Evolutionary conservation across 23 red algal genomes (phyloP).

Genomic region (Gracilaria caudata): DNA sequence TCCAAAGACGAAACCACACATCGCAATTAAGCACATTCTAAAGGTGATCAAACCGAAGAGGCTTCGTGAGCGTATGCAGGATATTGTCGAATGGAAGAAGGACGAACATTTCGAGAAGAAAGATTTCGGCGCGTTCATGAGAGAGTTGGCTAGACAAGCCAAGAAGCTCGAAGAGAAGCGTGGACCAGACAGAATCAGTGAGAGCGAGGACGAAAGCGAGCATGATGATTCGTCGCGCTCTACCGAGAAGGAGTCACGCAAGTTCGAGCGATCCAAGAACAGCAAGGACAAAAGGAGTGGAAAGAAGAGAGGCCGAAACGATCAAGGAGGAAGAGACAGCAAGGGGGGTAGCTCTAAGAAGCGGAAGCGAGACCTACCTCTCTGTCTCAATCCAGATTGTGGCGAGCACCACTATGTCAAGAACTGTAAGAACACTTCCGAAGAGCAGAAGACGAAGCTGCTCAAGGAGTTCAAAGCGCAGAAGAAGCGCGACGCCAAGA

Average conservation of each 20-base stretch:
- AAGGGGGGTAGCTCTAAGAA: slow-evolving; percentile 5
- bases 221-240: not conserved
- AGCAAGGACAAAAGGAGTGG: slow-evolving; percentile 2
- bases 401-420: not conserved
- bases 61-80: slow-evolving; percentile 5
- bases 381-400: slow-evolving; percentile 32
- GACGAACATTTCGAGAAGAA: slow-evolving; percentile 41
- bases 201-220: not conserved
- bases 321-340: not conserved
- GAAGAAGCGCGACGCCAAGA: not conserved
- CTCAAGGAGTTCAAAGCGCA: not conserved
- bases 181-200: not conserved
- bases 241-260: not conserved
- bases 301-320: not conserved
- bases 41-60: slow-evolving; percentile 4
- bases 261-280: not conserved
- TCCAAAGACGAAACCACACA: slow-evolving; percentile 22
- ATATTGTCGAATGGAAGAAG: slow-evolving; percentile 41
- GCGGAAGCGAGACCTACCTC: not conserved
- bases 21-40: slow-evolving; percentile 33
- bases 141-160: slow-evolving; percentile 30
- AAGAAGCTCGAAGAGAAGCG: slow-evolving; percentile 25
- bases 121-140: slow-evolving; percentile 46
- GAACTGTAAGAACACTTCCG: not conserved
- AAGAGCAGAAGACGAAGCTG: slow-evolving; percentile 17